Conservation (phyloP, 2,329 filamentous ascomycete genomes). For the Zalaria obscura region DNA sequence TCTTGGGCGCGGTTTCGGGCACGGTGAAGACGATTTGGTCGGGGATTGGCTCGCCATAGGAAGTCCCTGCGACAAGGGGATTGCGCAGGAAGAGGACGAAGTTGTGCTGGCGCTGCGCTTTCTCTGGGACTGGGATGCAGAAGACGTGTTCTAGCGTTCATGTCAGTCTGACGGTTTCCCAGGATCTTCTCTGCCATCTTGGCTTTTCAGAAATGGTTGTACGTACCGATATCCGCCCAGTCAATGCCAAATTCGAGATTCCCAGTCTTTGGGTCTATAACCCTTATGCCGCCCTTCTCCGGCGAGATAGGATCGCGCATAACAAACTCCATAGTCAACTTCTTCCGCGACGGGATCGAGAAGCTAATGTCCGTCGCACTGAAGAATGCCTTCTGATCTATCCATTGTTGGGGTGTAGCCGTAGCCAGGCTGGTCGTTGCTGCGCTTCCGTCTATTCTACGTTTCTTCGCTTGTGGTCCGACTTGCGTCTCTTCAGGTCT, state of each 20-base stretch:
- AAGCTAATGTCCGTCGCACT: slow-evolving; percentile 44
- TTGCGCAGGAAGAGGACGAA: slow-evolving; percentile 45
- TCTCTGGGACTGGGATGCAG: slow-evolving; percentile 50
- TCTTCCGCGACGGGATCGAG: slow-evolving; percentile 48
- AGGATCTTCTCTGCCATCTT: too few species aligned
- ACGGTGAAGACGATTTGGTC: slow-evolving; percentile 49
- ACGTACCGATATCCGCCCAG: slow-evolving; percentile 27
- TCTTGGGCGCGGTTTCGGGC: slow-evolving; percentile 36
- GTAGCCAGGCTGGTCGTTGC: slow-evolving; percentile 5
- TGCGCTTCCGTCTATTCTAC: slow-evolving; percentile 29
- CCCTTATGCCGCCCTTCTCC: slow-evolving; percentile 23
- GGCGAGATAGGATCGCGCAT: slow-evolving; percentile 9
- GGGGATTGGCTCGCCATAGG: slow-evolving; percentile 18
- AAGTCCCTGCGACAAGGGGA: slow-evolving; percentile 31
- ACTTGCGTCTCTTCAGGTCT: slow-evolving; percentile 10
- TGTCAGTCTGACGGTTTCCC: too few species aligned
- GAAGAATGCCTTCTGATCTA: slow-evolving; percentile 14
- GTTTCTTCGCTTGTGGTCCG: slow-evolving; percentile 31
- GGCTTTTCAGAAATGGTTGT: neutral
- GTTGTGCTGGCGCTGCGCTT: slow-evolving; percentile 47
- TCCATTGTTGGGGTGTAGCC: slow-evolving; percentile 1
- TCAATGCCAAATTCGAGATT: neutral
- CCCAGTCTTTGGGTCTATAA: slow-evolving; percentile 21
- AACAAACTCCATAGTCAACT: slow-evolving; percentile 45
- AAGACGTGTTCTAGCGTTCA: slow-evolving; percentile 36